These are phyloP conservation scores for Tolypocladium sp. DNA, from an alignment of 2,329 filamentous ascomycete species.

Conservation along the genomic window DNA sequence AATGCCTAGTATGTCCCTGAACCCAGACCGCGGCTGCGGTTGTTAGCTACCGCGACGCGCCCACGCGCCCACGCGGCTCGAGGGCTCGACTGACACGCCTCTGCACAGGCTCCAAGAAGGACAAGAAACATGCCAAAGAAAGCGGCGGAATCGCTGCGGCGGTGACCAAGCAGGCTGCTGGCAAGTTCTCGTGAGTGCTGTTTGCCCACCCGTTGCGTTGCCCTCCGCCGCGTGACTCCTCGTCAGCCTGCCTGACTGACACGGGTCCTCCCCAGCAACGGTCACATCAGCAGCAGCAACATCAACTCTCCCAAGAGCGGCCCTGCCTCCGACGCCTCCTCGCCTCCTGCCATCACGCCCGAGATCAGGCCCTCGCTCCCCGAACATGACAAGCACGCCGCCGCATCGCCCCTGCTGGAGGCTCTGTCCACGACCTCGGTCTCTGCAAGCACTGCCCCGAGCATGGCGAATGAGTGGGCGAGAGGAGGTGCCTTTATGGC, in stretches of 20 bases:
- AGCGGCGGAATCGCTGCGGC: constrained; percentile 41
- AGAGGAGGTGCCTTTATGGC: constrained; percentile 27
- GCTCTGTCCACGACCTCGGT: constrained; percentile 39
- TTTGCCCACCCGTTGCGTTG: not conserved
- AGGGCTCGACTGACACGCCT: constrained; percentile 14
- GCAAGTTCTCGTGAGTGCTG: constrained; percentile 40
- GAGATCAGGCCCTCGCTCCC: constrained; percentile 32
- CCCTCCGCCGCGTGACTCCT: constrained; percentile 18
- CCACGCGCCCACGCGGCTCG: constrained; percentile 3
- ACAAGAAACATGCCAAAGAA: constrained; percentile 47
- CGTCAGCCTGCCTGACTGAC: constrained; percentile 12
- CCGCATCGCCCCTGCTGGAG: constrained; percentile 37
- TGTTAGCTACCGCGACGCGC: constrained; percentile 5
- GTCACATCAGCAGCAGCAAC: constrained; percentile 16
- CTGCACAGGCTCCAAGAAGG: constrained; percentile 36
- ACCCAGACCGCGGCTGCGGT: not conserved
- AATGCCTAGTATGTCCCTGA: not conserved
- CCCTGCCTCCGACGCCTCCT: constrained; percentile 33
- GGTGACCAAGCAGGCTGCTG: constrained; percentile 42
- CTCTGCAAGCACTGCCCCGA: constrained; percentile 37
- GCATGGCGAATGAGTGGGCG: constrained; percentile 37
- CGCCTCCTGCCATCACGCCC: constrained; percentile 34
- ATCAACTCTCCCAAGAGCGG: constrained; percentile 24
- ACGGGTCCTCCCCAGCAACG: constrained; percentile 7
- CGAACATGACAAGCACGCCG: constrained; percentile 32